Conservation (phyloP, 2,329 filamentous ascomycete species). For the Periglandula ipomoeae region DNA sequence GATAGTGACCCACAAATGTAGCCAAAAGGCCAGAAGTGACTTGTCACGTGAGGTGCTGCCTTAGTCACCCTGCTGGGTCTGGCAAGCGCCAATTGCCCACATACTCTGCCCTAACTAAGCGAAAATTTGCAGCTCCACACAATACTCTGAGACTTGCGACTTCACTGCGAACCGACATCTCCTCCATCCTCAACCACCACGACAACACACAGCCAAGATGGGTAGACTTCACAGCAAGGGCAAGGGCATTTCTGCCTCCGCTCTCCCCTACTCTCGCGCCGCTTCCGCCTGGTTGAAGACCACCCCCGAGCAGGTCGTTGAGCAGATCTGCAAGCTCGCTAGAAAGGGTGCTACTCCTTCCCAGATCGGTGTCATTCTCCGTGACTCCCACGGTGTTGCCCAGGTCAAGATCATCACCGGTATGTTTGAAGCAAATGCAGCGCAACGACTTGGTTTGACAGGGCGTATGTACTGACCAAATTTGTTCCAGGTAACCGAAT, state of each 20-base stretch:
- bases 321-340: slow-evolving; percentile 98
- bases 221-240: slow-evolving; percentile 98
- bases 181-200: slow-evolving; percentile 26
- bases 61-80: background rate
- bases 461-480: slow-evolving; percentile 26
- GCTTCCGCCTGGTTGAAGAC: slow-evolving; percentile 96
- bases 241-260: slow-evolving; percentile 96
- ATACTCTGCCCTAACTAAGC: slow-evolving; percentile 36
- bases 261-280: slow-evolving; percentile 92
- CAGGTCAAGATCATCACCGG: slow-evolving; percentile 97
- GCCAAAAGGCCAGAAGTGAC: too few relatives aligned
- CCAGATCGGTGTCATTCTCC: slow-evolving; percentile 97
- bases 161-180: slow-evolving; percentile 18
- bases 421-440: slow-evolving; percentile 39
- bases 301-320: slow-evolving; percentile 94
- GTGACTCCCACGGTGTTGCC: slow-evolving; percentile 95
- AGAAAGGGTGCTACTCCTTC: slow-evolving; percentile 98
- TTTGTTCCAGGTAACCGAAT: slow-evolving; percentile 89
- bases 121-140: slow-evolving; percentile 35
- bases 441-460: background rate
- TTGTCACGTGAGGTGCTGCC: background rate
- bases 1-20: background rate
- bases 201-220: slow-evolving; percentile 54
- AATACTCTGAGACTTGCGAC: slow-evolving; percentile 19
- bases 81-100: background rate